These are phyloP conservation scores for Neoconidiobolus thromboides DNA, from an alignment of 371 early-diverging fungal species.

Conservation along the genomic window DNA sequence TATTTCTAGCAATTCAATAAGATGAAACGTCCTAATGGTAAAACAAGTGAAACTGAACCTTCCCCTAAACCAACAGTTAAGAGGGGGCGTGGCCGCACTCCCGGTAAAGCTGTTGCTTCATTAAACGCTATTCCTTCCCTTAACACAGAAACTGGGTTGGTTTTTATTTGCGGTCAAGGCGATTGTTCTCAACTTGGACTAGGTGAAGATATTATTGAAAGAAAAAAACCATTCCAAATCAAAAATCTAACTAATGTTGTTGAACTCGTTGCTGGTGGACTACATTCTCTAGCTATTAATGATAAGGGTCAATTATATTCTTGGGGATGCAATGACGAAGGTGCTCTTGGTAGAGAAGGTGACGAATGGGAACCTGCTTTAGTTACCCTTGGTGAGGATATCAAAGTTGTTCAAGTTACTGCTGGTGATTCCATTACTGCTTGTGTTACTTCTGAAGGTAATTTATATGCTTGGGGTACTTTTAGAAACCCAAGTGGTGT, in stretches of 20 bases:
- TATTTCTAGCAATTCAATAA: too few relatives aligned
- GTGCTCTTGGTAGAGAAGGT: slow-evolving; percentile 86
- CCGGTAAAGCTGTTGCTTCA: too few relatives aligned
- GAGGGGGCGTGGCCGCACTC: too few relatives aligned
- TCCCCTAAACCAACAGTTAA: too few relatives aligned
- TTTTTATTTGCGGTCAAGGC: slow-evolving; percentile 87
- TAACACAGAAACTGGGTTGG: slow-evolving; percentile 25
- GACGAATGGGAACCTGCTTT: slow-evolving; percentile 7
- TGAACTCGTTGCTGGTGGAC: slow-evolving; percentile 68
- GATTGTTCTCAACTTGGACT: slow-evolving; percentile 95
- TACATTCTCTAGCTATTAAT: slow-evolving; percentile 75
- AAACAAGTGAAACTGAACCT: too few relatives aligned
- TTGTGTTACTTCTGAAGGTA: slow-evolving; percentile 67
- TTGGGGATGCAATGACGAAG: slow-evolving; percentile 99
- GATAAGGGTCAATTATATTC: slow-evolving; percentile 54
- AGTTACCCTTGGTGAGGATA: slow-evolving; percentile 32
- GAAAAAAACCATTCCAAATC: slow-evolving; percentile 34
- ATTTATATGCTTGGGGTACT: slow-evolving; percentile 91
- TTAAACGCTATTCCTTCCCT: neutral
- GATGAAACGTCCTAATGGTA: too few relatives aligned
- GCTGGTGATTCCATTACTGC: slow-evolving; percentile 89
- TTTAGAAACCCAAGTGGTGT: slow-evolving; percentile 50
- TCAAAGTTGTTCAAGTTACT: slow-evolving; percentile 61
- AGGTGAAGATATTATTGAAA: slow-evolving; percentile 53
- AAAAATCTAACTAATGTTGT: slow-evolving; percentile 9